Conservation (phyloP, 306 rosid species). For the Quercus gilva region DNA sequence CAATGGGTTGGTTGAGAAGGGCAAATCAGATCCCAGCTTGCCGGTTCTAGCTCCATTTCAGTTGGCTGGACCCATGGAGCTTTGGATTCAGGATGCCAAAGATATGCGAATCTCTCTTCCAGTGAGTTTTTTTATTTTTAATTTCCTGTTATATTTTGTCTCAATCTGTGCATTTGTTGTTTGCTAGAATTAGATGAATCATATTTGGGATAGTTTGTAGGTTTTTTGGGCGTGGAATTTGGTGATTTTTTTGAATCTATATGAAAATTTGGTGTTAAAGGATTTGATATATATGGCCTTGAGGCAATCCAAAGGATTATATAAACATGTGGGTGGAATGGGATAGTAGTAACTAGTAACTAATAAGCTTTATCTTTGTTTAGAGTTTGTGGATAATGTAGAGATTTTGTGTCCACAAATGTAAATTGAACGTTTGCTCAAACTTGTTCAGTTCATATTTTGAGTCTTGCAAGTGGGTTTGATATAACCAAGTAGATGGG, state of each 20-base stretch:
- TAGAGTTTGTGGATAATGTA: neutral
- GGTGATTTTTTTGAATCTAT: neutral
- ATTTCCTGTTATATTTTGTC: neutral
- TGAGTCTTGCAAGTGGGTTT: neutral
- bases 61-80: constrained; percentile 97
- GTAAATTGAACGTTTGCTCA: neutral
- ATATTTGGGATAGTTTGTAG: neutral
- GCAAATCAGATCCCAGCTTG: constrained; percentile 23
- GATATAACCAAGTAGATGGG: neutral
- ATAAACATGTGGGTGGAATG: neutral
- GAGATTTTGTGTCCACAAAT: no score
- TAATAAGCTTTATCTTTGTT: neutral
- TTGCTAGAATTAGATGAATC: no score
- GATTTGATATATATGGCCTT: neutral
- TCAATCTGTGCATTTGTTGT: no score
- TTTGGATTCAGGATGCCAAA: constrained; percentile 90
- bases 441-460: neutral
- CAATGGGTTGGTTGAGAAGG: constrained; percentile 45
- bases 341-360: neutral
- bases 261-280: neutral
- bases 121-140: constrained; percentile 34
- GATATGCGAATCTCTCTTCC: constrained; percentile 83
- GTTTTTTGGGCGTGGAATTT: neutral
- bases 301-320: neutral
- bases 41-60: constrained; percentile 91